phyloP scores from a whole-genome alignment of 2,329 filamentous ascomycete genomes.

The Cladophialophora psammophila region DNA sequence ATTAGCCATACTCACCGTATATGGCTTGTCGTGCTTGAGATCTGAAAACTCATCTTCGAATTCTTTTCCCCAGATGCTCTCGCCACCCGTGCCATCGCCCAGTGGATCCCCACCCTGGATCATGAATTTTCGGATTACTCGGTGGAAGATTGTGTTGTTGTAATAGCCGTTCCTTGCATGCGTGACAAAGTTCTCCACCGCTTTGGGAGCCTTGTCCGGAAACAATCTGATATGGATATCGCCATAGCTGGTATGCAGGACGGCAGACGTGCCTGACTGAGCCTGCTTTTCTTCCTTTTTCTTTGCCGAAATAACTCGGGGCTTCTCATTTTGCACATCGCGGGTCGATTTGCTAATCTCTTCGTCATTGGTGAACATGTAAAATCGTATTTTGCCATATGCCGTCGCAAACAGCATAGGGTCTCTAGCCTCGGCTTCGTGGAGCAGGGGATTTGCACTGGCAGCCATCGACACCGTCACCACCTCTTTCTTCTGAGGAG shows the following conservation, averaged over 20 bases:
- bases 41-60: slow-evolving; percentile 94
- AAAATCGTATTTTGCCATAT: slow-evolving; percentile 88
- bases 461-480: slow-evolving; percentile 98
- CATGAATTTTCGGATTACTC: slow-evolving; percentile 98
- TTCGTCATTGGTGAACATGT: slow-evolving; percentile 94
- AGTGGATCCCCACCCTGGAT: slow-evolving; percentile 87
- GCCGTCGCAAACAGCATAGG: slow-evolving; percentile 87
- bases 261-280: slow-evolving; percentile 78
- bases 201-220: slow-evolving; percentile 89
- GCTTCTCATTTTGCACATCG: slow-evolving; percentile 95
- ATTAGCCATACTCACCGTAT: slow-evolving; percentile 97
- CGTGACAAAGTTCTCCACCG: slow-evolving; percentile 96
- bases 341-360: slow-evolving; percentile 82
- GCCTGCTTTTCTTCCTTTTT: slow-evolving; percentile 64
- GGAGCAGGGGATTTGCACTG: slow-evolving; percentile 87
- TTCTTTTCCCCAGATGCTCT: slow-evolving; percentile 90
- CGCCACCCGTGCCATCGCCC: slow-evolving; percentile 87
- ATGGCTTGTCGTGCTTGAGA: slow-evolving; percentile 92
- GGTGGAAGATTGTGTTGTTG: slow-evolving; percentile 96
- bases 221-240: slow-evolving; percentile 94
- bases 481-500: slow-evolving; percentile 90
- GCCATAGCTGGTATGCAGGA: slow-evolving; percentile 90
- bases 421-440: slow-evolving; percentile 89
- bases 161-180: slow-evolving; percentile 92
- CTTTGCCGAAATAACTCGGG: slow-evolving; percentile 67